Evolutionary conservation across 2,329 filamentous ascomycete species (phyloP).

Genomic region (Cladosporium sp.): DNA sequence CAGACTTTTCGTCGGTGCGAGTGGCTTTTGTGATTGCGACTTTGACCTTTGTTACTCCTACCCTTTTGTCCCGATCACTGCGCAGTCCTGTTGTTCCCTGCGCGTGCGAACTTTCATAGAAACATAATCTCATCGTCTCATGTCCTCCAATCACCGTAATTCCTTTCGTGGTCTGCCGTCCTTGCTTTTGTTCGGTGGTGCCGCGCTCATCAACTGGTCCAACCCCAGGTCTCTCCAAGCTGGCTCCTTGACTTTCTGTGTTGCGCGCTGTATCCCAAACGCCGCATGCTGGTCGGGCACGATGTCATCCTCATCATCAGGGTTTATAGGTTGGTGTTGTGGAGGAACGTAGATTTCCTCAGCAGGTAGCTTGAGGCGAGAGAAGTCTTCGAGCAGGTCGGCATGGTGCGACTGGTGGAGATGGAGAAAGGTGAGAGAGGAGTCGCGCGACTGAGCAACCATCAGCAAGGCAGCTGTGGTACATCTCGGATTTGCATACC

Average conservation of each 20-base stretch:
- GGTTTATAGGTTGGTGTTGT: conserved; percentile 78
- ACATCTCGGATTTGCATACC: not conserved
- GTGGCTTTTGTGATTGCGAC: not conserved
- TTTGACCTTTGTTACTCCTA: not conserved
- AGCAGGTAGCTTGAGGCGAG: conserved; percentile 41
- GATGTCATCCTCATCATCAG: conserved; percentile 85
- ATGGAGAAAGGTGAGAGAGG: conserved; percentile 72
- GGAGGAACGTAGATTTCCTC: conserved; percentile 83
- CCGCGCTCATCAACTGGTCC: conserved; percentile 67
- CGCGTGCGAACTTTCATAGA: not conserved
- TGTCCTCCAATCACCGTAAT: not conserved
- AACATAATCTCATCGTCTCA: not conserved
- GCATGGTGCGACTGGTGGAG: conserved; percentile 70
- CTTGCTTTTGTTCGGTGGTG: conserved; percentile 44
- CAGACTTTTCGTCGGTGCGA: not conserved
- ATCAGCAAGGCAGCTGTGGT: not conserved
- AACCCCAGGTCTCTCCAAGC: conserved; percentile 79
- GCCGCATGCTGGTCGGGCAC: conserved; percentile 86
- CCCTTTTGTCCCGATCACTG: not conserved
- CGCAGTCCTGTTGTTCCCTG: not conserved
- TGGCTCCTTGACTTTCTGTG: conserved; percentile 68
- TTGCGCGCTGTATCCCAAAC: conserved; percentile 81
- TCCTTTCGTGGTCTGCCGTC: conserved; percentile 13
- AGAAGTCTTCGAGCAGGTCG: conserved; percentile 70
- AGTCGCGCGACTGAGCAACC: conserved; percentile 63